Base-by-base conservation (phyloP, 257 asterid species). In the Fraxinus cuspidata region DNA sequence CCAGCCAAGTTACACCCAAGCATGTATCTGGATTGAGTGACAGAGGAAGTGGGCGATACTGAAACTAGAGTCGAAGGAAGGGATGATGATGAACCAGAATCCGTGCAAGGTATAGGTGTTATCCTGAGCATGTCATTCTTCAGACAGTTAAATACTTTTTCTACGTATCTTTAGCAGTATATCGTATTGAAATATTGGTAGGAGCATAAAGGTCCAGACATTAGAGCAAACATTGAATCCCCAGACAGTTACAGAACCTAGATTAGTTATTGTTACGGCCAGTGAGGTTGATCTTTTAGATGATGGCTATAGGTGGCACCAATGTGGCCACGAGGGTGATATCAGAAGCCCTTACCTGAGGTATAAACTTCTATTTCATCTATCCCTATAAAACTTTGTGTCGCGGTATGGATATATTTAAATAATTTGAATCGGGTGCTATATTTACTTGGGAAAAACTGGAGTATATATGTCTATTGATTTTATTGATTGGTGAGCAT, bases 251-350 rank as follows among this genome's bases (percentile, higher is more conserved):
- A 81, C 87, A 78, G 90, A 87, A 78, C 87, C 90, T 29, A 78
- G 88, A 78, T 84, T 86, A 74, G 82, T 86, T 70, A 86, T 86
- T 80, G 87, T 82, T 77, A 84, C 88, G 13, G 83, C 88, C 44
- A 87, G 90, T 71, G 88, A 87, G 79, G 88, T 84, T 72, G 87
- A 87, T 79, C 85, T 87, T 31, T 74, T 87, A 73, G 90, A 84
- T 16, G 90, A 87, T 73, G 90, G 90, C 68, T 87, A 74, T 76
- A 83, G 87, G 78, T 87, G 90, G 88, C 78, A 85, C 15, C 82
- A 84, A 47, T 84, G 82, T 75, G 90, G 90, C 19, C 90, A 87
- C 81, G 84, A 87, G 78, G 87, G 82, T 56, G 88, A 82, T 47
- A 84, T 82, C 82, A 86, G 88, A 37, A 86, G 84, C 67, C 90